Evolutionary conservation across 2,329 filamentous ascomycete genomes (phyloP).

Genomic region (Exophiala viscosa): DNA sequence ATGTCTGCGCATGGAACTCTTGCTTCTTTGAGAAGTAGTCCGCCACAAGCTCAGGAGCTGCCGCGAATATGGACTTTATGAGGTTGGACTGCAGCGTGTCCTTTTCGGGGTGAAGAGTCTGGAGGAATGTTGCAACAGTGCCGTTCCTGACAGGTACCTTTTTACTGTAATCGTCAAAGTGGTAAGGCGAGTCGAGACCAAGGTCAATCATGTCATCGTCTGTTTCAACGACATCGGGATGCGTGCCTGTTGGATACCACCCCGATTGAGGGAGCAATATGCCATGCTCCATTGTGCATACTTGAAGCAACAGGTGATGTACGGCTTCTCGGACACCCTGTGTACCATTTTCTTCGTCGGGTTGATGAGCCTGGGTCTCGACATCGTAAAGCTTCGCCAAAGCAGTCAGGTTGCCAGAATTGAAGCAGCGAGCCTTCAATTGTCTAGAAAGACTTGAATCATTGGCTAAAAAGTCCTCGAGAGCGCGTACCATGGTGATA

Average conservation of each 20-base stretch:
- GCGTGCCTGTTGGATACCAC: conserved; percentile 73
- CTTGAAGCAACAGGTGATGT: conserved; percentile 69
- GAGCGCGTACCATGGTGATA: conserved; percentile 66
- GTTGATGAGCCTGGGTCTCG: conserved; percentile 46
- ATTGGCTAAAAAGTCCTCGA: conserved; percentile 68
- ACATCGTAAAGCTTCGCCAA: conserved; percentile 68
- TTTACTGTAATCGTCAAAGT: conserved; percentile 64
- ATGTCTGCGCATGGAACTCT: conserved; percentile 83
- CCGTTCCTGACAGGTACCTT: conserved; percentile 74
- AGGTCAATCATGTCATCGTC: conserved; percentile 55
- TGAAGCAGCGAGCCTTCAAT: conserved; percentile 72
- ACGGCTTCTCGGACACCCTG: conserved; percentile 62
- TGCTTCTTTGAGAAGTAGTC: conserved; percentile 80
- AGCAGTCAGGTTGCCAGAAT: conserved; percentile 66
- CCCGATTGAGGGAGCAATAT: conserved; percentile 72
- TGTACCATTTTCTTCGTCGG: conserved; percentile 36
- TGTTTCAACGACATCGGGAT: conserved; percentile 53
- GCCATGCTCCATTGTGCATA: conserved; percentile 71
- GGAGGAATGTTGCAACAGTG: conserved; percentile 72
- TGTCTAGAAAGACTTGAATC: conserved; percentile 71
- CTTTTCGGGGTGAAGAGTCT: conserved; percentile 77
- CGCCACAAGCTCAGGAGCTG: conserved; percentile 79
- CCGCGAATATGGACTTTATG: conserved; percentile 71
- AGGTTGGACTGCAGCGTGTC: conserved; percentile 78
- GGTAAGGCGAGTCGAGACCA: conserved; percentile 65